Conservation (phyloP, 768 basidiomycete species). For the Scleroderma citrinum region DNA sequence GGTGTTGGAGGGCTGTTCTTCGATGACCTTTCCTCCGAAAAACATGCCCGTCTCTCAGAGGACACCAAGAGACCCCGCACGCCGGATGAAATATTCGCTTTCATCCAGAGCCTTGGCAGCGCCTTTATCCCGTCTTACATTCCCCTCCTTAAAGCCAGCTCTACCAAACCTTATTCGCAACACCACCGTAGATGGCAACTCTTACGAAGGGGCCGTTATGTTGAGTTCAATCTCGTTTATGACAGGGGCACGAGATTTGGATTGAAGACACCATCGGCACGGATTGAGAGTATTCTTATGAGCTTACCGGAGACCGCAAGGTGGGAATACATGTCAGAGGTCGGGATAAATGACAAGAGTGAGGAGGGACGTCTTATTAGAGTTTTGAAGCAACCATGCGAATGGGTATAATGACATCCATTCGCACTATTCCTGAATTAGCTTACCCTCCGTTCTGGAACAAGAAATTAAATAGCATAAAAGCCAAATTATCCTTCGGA, state of each 20-base stretch:
- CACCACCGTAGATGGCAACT: conserved; percentile 88
- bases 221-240: conserved; percentile 88
- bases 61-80: conserved; percentile 45
- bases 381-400: conserved; percentile 54
- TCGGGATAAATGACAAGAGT: conserved; percentile 56
- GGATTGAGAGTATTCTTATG: conserved; percentile 90
- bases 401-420: conserved; percentile 64
- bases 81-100: conserved; percentile 67
- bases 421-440: no score
- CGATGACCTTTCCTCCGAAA: conserved; percentile 75
- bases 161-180: conserved; percentile 51
- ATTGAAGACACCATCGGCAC: conserved; percentile 73
- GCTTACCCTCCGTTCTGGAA: no score
- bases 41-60: conserved; percentile 56
- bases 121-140: conserved; percentile 88
- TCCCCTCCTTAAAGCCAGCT: conserved; percentile 69
- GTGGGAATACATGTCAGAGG: conserved; percentile 85
- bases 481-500: no score
- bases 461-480: background rate
- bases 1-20: conserved; percentile 96
- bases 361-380: conserved; percentile 61
- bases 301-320: conserved; percentile 80
- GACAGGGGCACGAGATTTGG: conserved; percentile 89
- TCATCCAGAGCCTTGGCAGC: conserved; percentile 65
- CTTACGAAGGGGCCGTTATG: conserved; percentile 84